phyloP scores from a whole-genome alignment of 495 filamentous ascomycete genomes.

The Aspergillus heteromorphus region DNA sequence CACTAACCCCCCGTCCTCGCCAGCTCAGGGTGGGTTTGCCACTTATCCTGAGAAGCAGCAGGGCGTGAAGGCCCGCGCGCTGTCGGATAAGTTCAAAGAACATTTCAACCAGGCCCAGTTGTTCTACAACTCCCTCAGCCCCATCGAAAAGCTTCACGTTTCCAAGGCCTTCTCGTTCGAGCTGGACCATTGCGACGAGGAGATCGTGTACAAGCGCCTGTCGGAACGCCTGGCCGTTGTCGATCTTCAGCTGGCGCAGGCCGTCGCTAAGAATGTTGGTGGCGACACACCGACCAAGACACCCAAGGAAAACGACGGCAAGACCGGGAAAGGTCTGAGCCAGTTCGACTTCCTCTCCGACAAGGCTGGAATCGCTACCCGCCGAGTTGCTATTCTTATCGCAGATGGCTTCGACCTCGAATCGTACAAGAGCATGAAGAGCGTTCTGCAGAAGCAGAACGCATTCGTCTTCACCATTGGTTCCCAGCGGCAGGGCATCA shows the following conservation, averaged over 20 bases:
- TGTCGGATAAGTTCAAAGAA: conserved; percentile 75
- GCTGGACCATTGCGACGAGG: conserved; percentile 85
- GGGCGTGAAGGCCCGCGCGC: conserved; percentile 64
- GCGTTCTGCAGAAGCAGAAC: conserved; percentile 49
- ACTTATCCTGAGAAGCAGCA: conserved; percentile 61
- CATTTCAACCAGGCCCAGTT: conserved; percentile 59
- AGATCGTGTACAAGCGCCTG: conserved; percentile 70
- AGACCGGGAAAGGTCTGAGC: conserved; percentile 53
- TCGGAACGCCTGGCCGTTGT: conserved; percentile 60
- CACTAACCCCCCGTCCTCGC: conserved; percentile 53
- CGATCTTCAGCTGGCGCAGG: conserved; percentile 60
- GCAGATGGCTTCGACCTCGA: conserved; percentile 67
- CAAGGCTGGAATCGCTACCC: conserved; percentile 58
- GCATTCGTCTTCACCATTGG: conserved; percentile 65
- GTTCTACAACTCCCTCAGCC: conserved; percentile 77
- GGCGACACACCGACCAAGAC: conserved; percentile 48
- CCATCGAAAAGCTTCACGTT: conserved; percentile 66
- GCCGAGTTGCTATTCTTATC: conserved; percentile 67
- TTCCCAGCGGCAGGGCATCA: conserved; percentile 38
- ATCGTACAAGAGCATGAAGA: conserved; percentile 54
- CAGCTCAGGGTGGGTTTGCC: conserved; percentile 59
- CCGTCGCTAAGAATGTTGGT: conserved; percentile 60
- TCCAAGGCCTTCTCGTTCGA: conserved; percentile 71
- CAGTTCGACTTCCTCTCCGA: conserved; percentile 56
- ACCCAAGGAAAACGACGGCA: conserved; percentile 53